Percentiles rank a stretch among this genome's conserved stretches.
These are phyloP conservation scores for Shiraia bambusicola DNA, from an alignment of 2,329 filamentous ascomycete genomes.

Conservation along the genomic window DNA sequence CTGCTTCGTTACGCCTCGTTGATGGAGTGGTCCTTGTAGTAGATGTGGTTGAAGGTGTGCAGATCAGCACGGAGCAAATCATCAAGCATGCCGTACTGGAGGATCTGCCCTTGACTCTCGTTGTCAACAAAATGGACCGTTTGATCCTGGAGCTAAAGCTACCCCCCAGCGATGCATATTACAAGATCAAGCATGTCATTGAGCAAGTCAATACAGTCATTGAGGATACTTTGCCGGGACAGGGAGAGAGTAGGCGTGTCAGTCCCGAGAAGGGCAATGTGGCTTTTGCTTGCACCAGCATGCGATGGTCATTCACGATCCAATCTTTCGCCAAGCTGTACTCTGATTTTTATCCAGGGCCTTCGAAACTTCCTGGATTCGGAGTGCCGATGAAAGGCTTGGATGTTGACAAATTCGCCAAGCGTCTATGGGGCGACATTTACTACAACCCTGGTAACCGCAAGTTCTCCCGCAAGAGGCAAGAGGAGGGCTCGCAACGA, in stretches of 20 bases:
- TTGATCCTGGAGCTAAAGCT: conserved; percentile 92
- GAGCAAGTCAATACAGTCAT: conserved; percentile 98
- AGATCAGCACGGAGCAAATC: conserved; percentile 94
- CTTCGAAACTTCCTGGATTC: conserved; percentile 34
- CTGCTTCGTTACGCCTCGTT: conserved; percentile 78
- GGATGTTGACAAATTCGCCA: conserved; percentile 79
- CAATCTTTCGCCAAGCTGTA: conserved; percentile 97
- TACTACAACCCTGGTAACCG: conserved; percentile 92
- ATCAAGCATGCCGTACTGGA: conserved; percentile 94
- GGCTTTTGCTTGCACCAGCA: conserved; percentile 88
- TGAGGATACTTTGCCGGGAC: conserved; percentile 79
- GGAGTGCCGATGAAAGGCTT: conserved; percentile 49
- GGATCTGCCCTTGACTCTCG: conserved; percentile 81
- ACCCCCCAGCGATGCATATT: conserved; percentile 93
- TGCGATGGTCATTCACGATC: conserved; percentile 96
- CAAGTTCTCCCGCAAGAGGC: conserved; percentile 84
- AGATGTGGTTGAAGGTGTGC: conserved; percentile 98
- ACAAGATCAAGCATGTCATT: conserved; percentile 98
- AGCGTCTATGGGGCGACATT: conserved; percentile 90
- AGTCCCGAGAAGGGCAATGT: conserved; percentile 98
- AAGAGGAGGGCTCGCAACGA: conserved; percentile 77
- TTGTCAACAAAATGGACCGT: conserved; percentile 97
- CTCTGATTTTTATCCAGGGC: conserved; percentile 76
- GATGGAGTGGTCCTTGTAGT: conserved; percentile 93
- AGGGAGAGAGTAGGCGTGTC: conserved; percentile 75